Evolutionary conservation across 2,329 filamentous ascomycete genomes (phyloP), one percentile per base, ranked within the genome.

Genomic region (Aspergillus sp.): DNA sequence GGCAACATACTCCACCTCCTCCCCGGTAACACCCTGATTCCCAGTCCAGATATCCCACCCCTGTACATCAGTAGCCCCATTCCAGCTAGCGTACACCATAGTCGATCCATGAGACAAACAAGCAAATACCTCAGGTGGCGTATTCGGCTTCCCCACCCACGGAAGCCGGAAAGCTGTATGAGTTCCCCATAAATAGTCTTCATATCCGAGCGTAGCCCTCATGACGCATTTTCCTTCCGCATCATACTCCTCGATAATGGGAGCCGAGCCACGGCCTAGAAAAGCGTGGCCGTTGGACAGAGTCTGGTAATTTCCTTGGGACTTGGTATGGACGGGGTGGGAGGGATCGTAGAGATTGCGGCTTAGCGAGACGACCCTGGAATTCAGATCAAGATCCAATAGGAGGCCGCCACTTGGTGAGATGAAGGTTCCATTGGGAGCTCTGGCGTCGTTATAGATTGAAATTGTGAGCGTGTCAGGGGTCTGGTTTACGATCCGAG

Each of bases 31-130:
- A 2, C 46, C 45, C 2, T 46, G 49, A 7, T 53, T 53, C 2
- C 48, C 51, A 5, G 53, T 53, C 19, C 43, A 46, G 3, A 59
- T 46, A 45, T 53, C 56, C 54, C 58, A 59, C 15, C 50, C 43
- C 32, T 51, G 22, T 13, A 59, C 50, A 47, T 67, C 66, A 7
- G 67, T 69, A 5, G 67, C 67, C 12, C 66, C 66, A 46, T 67
- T 65, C 66, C 67, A 70, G 48, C 67, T 69, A 54, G 68, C 66
- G 53, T 66, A 63, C 7, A 67, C 57, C 43, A 55, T 52, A 4
- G 50, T 53, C 46, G 35, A 50, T 3, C 47, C 49, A 1, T 41
- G 23, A 4, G 46, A 39, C n/a, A 49, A 19, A 27, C 57, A 60
- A 5, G 54, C 54, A 20, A 53, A 44, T 6, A 55, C 51, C 23